Conservation (phyloP, 106 monocot species). For the Dendrobium nobile region DNA sequence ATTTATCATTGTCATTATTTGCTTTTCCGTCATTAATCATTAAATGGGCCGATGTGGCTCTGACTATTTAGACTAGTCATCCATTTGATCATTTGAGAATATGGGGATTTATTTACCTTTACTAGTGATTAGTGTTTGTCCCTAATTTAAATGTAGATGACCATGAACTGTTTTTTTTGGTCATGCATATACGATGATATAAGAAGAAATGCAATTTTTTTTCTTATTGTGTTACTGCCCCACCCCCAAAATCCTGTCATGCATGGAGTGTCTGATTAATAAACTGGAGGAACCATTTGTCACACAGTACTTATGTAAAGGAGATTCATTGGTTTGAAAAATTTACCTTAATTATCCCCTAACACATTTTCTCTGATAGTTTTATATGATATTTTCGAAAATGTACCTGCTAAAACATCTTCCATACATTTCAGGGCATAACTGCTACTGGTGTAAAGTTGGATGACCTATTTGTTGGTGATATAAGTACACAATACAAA, state of each 20-base stretch:
- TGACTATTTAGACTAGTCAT: background rate
- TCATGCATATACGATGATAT: too few species aligned
- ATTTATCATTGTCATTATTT: background rate
- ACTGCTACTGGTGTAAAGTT: constrained; percentile 58
- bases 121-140: background rate
- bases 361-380: background rate
- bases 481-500: constrained; percentile 52
- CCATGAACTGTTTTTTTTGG: too few species aligned
- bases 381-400: background rate
- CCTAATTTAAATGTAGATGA: background rate
- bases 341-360: background rate
- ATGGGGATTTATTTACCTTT: background rate
- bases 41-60: background rate
- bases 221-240: too few species aligned
- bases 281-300: background rate
- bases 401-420: constrained; percentile 2
- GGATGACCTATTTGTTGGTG: constrained; percentile 51
- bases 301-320: background rate
- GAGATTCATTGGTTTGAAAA: background rate
- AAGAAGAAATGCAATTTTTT: too few species aligned
- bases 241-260: background rate
- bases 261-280: background rate
- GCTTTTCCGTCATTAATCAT: background rate
- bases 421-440: constrained; percentile 31
- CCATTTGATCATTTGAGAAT: background rate